Base-by-base conservation (phyloP, 2,329 filamentous ascomycete species). In the Aspergillus sp. region DNA sequence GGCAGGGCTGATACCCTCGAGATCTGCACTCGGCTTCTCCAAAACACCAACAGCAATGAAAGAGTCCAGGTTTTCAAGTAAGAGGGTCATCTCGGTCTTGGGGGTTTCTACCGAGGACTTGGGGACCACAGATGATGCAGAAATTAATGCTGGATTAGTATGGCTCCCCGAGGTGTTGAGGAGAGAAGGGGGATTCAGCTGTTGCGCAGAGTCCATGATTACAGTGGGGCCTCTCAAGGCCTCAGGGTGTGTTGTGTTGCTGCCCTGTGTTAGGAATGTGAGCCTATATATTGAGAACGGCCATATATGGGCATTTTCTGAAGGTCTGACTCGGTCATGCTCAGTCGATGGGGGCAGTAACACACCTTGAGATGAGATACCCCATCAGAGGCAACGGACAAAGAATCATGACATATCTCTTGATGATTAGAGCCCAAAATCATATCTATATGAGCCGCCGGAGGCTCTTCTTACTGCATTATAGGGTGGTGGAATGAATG, bases 31-130 rank as follows among this genome's bases (percentile, higher is more conserved):
- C 17, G 46, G 57, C 44, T 58, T 67, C 27, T 61, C 64, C 44
- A 75, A 51, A 20, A 71, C 61, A 5, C 73, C 73, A n/a, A 73
- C 68, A 12, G 70, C 64, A 22, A 75, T 67, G 45, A 69, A 74
- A 11, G 62, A 51, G 6, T 57, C 50, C 19, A 64, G 17, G 15
- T 66, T 61, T 41, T 60, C 58, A 13, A 63, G 37, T 17, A 51
- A 24, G 4, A 34, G 30, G 9, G 57, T 50, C 12, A 54, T 62
- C 24, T 64, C 59, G 8, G 54, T n/a, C 30, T 54, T 37, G 7
- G 22, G 22, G 11, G 30, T 54, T 1, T 37, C 19, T 11, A 34
- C 13, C 17, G 33, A 37, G 12, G 24, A 46, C 7, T 40, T 15
- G 17, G 30, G 37, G 4, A 11, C 17, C n/a, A 40, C 30, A 17